Conservation (phyloP, 2,329 filamentous ascomycete genomes). For the Lachnellula occidentalis region DNA sequence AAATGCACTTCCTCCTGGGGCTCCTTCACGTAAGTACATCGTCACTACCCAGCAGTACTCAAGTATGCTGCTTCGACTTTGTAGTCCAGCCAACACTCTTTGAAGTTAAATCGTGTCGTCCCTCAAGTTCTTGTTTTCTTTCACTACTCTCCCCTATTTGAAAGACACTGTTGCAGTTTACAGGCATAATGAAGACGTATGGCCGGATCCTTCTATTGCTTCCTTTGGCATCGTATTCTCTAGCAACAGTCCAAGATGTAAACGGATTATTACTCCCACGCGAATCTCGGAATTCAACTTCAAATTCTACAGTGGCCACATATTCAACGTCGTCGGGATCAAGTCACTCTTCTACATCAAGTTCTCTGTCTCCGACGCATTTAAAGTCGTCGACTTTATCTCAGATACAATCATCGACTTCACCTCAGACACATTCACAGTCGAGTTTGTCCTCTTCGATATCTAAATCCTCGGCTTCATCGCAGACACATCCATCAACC, state of each 20-base stretch:
- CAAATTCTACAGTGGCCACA: not conserved
- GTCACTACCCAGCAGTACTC: no score
- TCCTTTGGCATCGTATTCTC: not conserved
- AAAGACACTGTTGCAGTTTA: not conserved
- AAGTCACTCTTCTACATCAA: slow-evolving; percentile 5
- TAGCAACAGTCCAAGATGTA: not conserved
- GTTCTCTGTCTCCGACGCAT: not conserved
- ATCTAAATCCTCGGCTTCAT: no score
- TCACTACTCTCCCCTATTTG: not conserved
- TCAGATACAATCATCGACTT: no score
- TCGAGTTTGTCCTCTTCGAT: no score
- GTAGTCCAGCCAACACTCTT: no score
- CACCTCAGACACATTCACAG: no score
- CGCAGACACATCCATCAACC: no score
- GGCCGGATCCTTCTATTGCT: not conserved
- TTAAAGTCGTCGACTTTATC: not conserved
- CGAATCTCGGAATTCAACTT: not conserved
- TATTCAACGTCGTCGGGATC: not conserved
- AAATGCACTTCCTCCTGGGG: no score
- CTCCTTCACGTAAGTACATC: no score
- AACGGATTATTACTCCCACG: not conserved
- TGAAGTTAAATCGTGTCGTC: not conserved
- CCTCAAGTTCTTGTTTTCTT: not conserved
- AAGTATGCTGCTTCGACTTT: no score
- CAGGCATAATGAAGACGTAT: not conserved